Evolutionary conservation across 129 eudicot genomes (phyloP).

Genomic region (Deinandra increscens): DNA sequence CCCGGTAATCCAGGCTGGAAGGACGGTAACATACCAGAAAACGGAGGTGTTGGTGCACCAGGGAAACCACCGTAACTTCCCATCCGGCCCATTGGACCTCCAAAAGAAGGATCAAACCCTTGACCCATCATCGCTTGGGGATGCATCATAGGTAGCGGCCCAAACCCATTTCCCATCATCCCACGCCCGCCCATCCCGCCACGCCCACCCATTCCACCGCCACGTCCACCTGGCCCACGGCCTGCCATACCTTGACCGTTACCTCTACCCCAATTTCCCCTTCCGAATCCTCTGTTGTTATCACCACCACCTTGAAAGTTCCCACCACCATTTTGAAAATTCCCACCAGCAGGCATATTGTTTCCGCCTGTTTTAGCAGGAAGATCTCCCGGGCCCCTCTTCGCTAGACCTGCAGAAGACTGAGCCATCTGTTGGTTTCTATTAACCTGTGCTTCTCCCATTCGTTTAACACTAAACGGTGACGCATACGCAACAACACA

Average conservation of each 20-base stretch:
- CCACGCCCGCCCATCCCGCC: constrained; percentile 72
- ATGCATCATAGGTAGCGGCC: constrained; percentile 60
- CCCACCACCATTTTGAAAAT: constrained; percentile 37
- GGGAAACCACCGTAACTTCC: constrained; percentile 72
- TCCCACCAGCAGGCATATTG: constrained; percentile 44
- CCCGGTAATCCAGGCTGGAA: constrained; percentile 89
- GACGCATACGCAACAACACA: constrained; percentile 91
- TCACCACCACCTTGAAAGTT: constrained; percentile 33
- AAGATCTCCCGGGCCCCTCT: constrained; percentile 51
- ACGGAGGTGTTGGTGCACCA: constrained; percentile 67
- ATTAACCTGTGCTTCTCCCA: constrained; percentile 80
- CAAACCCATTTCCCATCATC: constrained; percentile 64
- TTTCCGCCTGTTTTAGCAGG: constrained; percentile 41
- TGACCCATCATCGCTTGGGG: constrained; percentile 92
- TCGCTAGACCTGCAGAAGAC: constrained; percentile 34
- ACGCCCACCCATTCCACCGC: constrained; percentile 61
- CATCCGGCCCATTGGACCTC: constrained; percentile 89
- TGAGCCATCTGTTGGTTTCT: constrained; percentile 54
- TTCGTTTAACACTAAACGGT: constrained; percentile 59
- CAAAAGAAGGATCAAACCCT: constrained; percentile 78
- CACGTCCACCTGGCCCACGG: constrained; percentile 57
- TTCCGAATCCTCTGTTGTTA: constrained; percentile 57
- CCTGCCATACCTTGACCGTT: constrained; percentile 65
- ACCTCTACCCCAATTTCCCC: constrained; percentile 92
- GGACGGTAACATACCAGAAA: constrained; percentile 62